Evolutionary conservation across 306 rosid genomes (phyloP).

Genomic region (Rubus idaeus): DNA sequence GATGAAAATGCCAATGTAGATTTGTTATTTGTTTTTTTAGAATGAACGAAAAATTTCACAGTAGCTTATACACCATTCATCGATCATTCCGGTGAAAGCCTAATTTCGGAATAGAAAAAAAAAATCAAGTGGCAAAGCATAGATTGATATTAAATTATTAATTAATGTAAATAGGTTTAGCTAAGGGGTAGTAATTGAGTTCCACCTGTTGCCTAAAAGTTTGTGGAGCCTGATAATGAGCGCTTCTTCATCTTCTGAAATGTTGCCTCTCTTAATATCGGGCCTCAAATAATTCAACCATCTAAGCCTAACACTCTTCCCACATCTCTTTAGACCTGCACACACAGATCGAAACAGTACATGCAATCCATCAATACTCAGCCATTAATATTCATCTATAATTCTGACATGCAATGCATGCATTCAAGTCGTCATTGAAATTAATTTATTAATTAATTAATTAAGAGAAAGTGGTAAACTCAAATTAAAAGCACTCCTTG

Average conservation of each 20-base stretch:
- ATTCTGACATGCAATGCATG: background rate
- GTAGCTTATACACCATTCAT: no score
- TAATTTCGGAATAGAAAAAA: no score
- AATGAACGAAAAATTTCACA: no score
- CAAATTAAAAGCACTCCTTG: background rate
- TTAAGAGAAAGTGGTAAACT: background rate
- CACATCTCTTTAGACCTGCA: slow-evolving; percentile 36
- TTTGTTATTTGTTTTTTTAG: no score
- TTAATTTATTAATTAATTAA: no score
- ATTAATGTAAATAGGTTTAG: background rate
- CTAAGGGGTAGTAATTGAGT: background rate
- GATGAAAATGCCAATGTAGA: background rate
- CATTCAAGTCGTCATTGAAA: background rate
- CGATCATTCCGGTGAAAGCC: no score
- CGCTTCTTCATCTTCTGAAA: slow-evolving; percentile 35
- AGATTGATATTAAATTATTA: background rate
- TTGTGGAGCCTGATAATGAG: slow-evolving; percentile 39
- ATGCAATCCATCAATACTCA: background rate
- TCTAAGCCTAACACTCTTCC: slow-evolving; percentile 38
- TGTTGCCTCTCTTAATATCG: slow-evolving; percentile 35
- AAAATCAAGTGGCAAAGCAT: no score
- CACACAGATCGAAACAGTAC: no score
- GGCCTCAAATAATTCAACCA: slow-evolving; percentile 37
- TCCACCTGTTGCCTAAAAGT: slow-evolving; percentile 41
- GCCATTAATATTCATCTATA: background rate